Evolutionary conservation across 2,329 filamentous ascomycete genomes (phyloP).

Genomic region (Domatiomyces catenatus): DNA sequence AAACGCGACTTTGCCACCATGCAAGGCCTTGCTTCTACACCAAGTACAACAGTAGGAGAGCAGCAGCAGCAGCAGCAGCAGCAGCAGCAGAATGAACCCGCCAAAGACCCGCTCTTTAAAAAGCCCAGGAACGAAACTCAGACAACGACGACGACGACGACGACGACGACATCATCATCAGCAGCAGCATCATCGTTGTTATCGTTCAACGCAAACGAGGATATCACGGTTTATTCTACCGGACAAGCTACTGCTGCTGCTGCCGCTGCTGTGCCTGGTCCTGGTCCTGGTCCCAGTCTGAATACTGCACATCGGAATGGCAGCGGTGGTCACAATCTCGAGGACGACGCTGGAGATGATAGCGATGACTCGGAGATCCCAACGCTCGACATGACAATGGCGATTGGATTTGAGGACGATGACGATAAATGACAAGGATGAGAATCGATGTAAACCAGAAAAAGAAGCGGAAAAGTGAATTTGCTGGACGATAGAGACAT

Average conservation of each 20-base stretch:
- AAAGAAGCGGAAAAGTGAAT: too few relatives aligned
- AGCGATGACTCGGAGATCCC: constrained; percentile 36
- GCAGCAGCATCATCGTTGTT: constrained; percentile 3
- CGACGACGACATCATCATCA: constrained; percentile 6
- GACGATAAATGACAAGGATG: constrained; percentile 26
- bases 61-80: neutral
- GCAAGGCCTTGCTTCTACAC: neutral
- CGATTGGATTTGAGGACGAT: constrained; percentile 24
- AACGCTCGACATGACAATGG: constrained; percentile 31
- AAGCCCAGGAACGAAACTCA: constrained; percentile 1
- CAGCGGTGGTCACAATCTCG: too few relatives aligned
- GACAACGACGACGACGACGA: neutral
- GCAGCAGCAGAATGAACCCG: neutral
- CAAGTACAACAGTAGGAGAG: neutral
- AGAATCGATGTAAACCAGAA: constrained; percentile 18
- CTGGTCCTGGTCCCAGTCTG: neutral
- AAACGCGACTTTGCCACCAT: constrained; percentile 1
- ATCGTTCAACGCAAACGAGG: neutral
- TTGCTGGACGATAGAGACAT: too few relatives aligned
- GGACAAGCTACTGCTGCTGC: neutral
- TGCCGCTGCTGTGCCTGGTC: too few relatives aligned
- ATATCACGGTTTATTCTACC: neutral
- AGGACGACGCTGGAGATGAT: constrained; percentile 10
- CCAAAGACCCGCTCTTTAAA: neutral
- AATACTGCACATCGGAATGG: neutral